phyloP scores from a whole-genome alignment of 2,329 filamentous ascomycete species.

The Curvularia hawaiiensis region DNA sequence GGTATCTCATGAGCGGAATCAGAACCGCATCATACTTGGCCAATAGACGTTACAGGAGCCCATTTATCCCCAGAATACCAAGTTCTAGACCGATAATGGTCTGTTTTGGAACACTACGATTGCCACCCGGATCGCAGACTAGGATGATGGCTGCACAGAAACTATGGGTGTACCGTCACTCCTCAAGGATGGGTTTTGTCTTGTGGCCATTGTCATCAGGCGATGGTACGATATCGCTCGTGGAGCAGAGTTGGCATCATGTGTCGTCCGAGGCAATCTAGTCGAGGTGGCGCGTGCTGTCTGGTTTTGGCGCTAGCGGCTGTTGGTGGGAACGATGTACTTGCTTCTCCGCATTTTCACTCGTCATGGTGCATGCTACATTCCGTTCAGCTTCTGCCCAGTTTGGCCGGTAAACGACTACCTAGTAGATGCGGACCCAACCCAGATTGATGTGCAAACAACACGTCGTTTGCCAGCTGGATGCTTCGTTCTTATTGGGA shows the following conservation, averaged over 20 bases:
- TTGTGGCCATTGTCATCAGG: background rate
- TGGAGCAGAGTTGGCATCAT: background rate
- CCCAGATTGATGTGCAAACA: background rate
- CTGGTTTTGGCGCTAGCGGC: constrained; percentile 1
- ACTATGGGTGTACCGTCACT: background rate
- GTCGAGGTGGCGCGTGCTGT: constrained; percentile 3
- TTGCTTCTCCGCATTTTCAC: constrained; percentile 4
- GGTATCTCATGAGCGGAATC: background rate
- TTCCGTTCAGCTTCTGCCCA: background rate
- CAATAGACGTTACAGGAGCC: background rate
- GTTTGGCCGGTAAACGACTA: background rate
- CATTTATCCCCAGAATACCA: background rate
- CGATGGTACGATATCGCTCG: background rate
- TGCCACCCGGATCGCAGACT: background rate
- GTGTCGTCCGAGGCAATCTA: background rate
- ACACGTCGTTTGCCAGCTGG: background rate
- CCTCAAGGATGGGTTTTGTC: background rate
- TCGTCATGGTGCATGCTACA: constrained; percentile 10
- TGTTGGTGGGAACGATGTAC: background rate
- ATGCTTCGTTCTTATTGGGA: background rate
- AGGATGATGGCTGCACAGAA: background rate
- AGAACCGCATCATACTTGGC: background rate
- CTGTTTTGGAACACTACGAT: background rate
- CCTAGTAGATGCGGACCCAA: background rate
- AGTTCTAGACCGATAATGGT: background rate